These are phyloP conservation scores for Coemansia sp. DNA, from an alignment of 192 early-diverging fungal genomes.

Conservation along the genomic window DNA sequence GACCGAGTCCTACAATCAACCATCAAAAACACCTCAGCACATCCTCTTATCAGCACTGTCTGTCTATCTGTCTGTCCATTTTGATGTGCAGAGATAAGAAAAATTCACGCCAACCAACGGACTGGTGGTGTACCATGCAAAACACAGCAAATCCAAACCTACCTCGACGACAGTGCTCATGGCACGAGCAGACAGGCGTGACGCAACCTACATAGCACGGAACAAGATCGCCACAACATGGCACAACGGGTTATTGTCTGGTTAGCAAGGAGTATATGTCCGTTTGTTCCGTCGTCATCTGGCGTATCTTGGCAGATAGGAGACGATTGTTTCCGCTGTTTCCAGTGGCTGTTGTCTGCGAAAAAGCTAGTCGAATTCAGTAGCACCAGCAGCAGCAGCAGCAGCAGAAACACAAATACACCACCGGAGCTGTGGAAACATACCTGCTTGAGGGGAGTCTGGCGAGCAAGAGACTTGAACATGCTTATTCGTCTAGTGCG, in stretches of 20 bases:
- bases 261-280: neutral
- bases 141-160: neutral
- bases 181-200: slow-evolving; percentile 48
- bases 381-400: too few relatives aligned
- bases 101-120: too few relatives aligned
- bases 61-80: too few relatives aligned
- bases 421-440: neutral
- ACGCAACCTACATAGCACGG: slow-evolving; percentile 36
- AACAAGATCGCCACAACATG: neutral
- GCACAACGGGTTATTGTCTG: neutral
- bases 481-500: slow-evolving; percentile 14
- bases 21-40: neutral
- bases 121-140: neutral
- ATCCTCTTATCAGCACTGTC: neutral
- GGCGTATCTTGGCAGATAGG: neutral
- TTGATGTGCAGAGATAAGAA: neutral
- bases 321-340: too few relatives aligned
- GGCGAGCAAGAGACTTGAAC: slow-evolving; percentile 45
- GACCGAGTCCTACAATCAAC: slow-evolving; percentile 35
- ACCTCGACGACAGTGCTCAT: slow-evolving; percentile 52
- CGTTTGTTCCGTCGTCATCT: neutral
- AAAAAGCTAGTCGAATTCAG: too few relatives aligned
- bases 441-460: slow-evolving; percentile 50
- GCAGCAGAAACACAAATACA: neutral
- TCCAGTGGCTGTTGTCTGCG: too few relatives aligned